Conservation (phyloP, 1,139 yeast genomes). For the Taphrina sp. region DNA sequence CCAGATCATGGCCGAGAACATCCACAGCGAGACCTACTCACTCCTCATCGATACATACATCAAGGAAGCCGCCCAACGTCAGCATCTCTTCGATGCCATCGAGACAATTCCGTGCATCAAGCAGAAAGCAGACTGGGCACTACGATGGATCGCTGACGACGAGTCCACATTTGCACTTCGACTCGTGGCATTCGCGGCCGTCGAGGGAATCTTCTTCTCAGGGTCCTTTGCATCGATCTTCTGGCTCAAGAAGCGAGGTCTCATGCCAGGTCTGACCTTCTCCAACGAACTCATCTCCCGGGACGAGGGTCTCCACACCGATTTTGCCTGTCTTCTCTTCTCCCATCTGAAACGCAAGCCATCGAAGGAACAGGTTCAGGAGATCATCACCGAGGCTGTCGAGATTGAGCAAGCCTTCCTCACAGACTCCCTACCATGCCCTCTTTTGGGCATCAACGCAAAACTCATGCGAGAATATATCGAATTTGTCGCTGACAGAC, state of each 20-base stretch:
- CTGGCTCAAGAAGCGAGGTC: conserved; percentile 94
- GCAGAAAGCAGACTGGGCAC: conserved; percentile 97
- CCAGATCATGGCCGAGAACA: conserved; percentile 99
- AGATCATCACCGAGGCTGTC: conserved; percentile 92
- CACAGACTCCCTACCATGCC: conserved; percentile 88
- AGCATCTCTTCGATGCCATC: conserved; percentile 85
- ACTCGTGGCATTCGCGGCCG: conserved; percentile 97
- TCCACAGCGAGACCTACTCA: conserved; percentile 96
- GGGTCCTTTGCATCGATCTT: conserved; percentile 97
- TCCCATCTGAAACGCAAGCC: conserved; percentile 92
- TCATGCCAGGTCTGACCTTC: conserved; percentile 97
- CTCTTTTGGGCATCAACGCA: conserved; percentile 89
- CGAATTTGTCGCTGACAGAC: conserved; percentile 95
- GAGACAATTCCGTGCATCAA: conserved; percentile 91
- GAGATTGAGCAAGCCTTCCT: conserved; percentile 89
- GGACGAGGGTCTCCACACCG: conserved; percentile 98
- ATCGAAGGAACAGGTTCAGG: conserved; percentile 68
- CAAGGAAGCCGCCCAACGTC: conserved; percentile 90
- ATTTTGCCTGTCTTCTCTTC: conserved; percentile 92
- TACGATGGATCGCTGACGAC: conserved; percentile 88
- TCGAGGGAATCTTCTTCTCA: conserved; percentile 96
- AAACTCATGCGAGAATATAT: conserved; percentile 95
- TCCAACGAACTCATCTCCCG: conserved; percentile 95
- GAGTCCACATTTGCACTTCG: conserved; percentile 91
- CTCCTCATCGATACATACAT: conserved; percentile 89